phyloP scores from a whole-genome alignment of 768 basidiomycete genomes.

The Trametes sanguinea region DNA sequence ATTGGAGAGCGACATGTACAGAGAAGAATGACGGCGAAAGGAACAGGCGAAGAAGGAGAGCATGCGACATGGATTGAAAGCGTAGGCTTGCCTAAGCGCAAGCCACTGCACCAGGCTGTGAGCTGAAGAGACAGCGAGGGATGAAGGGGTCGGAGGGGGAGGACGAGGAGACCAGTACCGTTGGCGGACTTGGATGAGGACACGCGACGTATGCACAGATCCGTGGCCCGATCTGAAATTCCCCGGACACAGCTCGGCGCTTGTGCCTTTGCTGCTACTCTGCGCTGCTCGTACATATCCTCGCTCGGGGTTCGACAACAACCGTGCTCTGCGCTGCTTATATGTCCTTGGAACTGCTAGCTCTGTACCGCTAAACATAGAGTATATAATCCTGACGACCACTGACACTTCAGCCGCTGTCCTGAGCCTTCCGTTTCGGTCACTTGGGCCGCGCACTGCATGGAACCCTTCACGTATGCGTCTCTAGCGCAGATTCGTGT shows the following conservation, averaged over 20 bases:
- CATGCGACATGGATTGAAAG: slow-evolving; percentile 58
- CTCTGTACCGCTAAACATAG: too few species aligned
- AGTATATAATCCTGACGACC: neutral
- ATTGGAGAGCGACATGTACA: slow-evolving; percentile 90
- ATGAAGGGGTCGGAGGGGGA: neutral
- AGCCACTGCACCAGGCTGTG: neutral
- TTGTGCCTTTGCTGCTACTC: slow-evolving; percentile 1
- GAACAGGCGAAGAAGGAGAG: slow-evolving; percentile 86
- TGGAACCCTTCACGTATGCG: slow-evolving; percentile 75
- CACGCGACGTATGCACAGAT: slow-evolving; percentile 14
- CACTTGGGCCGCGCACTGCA: slow-evolving; percentile 32
- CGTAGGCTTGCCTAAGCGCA: neutral
- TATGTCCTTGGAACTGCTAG: too few species aligned
- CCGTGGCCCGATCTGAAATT: slow-evolving; percentile 11
- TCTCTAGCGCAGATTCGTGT: slow-evolving; percentile 85
- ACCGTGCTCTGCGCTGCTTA: too few species aligned
- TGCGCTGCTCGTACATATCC: neutral
- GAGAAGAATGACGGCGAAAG: slow-evolving; percentile 92
- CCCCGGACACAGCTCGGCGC: neutral
- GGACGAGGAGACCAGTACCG: neutral
- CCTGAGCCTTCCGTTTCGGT: neutral
- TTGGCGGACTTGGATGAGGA: neutral
- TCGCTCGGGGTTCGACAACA: neutral
- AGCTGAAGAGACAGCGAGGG: neutral
- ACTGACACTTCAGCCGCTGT: neutral